Evolutionary conservation across 164 flowering plant genomes (phyloP), one percentile per base, ranked within the genome.

Genomic region (Liriodendron chinense): DNA sequence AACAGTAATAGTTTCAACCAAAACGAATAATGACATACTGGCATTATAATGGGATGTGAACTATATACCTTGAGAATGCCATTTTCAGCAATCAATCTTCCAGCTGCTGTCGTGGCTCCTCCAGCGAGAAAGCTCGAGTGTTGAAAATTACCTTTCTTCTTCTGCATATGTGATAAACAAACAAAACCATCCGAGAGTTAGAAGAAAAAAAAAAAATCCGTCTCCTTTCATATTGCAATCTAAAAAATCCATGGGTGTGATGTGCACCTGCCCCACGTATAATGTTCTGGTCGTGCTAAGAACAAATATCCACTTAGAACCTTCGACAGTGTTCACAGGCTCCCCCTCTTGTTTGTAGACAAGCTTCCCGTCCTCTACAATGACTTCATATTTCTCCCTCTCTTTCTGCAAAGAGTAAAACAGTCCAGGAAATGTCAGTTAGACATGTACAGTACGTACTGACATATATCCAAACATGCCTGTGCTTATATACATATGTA

Each of bases 121-220:
- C 98, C 96, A 12, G 98, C 72, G 1, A 93, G 83, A 77, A 93
- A 93, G 82, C 94, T 91, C 0, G 98, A 91, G 78, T 93, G 98
- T 71, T 93, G 96, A 74, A 93, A 93, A 3, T 28, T 57, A 25
- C 98, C 96, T 79, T 91, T 93, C 78, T 82, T 83, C 85, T 93
- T 91, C 86, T 85, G 75, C 63, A 64, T 2, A 26, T 14, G 21
- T 26, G 70, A 67, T 13, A 24, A 67, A 64, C n/a, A 21, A 67
- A 28, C 70, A 28, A 5, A 34, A 28, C n/a, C 47, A 67, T 28
- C 9, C 26, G 47, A 21, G 24, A 22, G 21, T 64, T 64, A 64
- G 22, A 67, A 67, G 69, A 34, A 34, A 34, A 28, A n/a, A n/a
- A 34, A 34, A 34, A 34, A 34, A 7, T 34, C 43, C 43, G 43